Percentiles rank a stretch among this genome's conserved stretches.
Evolutionary conservation across 2,329 filamentous ascomycete species (phyloP).

Genomic region (Claviceps africana): DNA sequence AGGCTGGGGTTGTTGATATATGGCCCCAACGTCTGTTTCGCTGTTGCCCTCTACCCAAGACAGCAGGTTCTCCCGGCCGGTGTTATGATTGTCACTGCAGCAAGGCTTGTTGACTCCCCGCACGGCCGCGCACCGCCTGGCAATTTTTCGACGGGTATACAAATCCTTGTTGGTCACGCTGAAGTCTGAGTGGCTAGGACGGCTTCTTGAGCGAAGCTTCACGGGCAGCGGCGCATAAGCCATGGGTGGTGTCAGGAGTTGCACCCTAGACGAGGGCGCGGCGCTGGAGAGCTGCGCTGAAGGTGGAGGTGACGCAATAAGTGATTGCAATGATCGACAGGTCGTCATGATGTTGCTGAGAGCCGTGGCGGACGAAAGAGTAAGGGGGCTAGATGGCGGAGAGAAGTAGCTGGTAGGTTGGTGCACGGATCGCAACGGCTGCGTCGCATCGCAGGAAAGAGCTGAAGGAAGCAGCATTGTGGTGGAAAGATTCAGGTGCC

Average conservation of each 20-base stretch:
- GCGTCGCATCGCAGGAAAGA: constrained; percentile 42
- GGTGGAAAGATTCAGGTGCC: background rate
- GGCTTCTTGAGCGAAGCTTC: constrained; percentile 42
- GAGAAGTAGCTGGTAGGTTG: constrained; percentile 37
- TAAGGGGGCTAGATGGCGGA: constrained; percentile 43
- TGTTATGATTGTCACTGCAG: constrained; percentile 32
- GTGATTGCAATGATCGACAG: constrained; percentile 47
- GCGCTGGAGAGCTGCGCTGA: constrained; percentile 13
- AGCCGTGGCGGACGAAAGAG: constrained; percentile 29
- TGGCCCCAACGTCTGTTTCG: constrained; percentile 21
- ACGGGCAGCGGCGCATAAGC: constrained; percentile 34
- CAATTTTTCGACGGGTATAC: constrained; percentile 31
- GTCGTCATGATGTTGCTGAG: constrained; percentile 43
- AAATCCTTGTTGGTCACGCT: constrained; percentile 16
- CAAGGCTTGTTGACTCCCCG: constrained; percentile 41
- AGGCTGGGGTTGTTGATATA: constrained; percentile 2
- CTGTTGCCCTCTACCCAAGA: constrained; percentile 18
- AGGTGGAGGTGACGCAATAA: constrained; percentile 30
- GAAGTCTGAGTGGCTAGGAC: constrained; percentile 15
- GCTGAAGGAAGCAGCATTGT: constrained; percentile 47
- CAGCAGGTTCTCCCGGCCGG: constrained; percentile 24
- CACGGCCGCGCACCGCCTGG: constrained; percentile 34
- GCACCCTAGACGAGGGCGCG: constrained; percentile 17
- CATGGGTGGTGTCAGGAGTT: constrained; percentile 43
- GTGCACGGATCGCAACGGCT: constrained; percentile 27